Percentiles rank a stretch among this genome's conserved stretches.
Evolutionary conservation across 192 early-diverging fungal species (phyloP).

Genomic region (Lunasporangiospora selenospora): DNA sequence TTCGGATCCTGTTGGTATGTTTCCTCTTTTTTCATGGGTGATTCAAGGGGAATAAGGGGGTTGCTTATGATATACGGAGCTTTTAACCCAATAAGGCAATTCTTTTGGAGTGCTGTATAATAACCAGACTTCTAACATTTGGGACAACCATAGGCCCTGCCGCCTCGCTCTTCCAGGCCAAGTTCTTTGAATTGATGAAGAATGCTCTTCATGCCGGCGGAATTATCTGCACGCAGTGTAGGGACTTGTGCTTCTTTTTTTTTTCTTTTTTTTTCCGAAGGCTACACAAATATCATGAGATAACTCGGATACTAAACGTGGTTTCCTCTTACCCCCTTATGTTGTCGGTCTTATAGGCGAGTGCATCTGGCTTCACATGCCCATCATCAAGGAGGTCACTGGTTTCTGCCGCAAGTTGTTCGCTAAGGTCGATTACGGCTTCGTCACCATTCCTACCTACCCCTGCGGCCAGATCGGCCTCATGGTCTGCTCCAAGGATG

Average conservation of each 20-base stretch:
- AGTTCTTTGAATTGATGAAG: constrained; percentile 95
- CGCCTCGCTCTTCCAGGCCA: constrained; percentile 90
- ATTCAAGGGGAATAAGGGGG: not conserved
- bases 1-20: constrained; percentile 89
- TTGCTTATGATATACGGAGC: constrained; percentile 3
- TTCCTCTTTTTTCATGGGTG: too few species aligned
- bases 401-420: constrained; percentile 81
- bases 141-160: constrained; percentile 75
- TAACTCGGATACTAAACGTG: too few species aligned
- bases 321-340: too few species aligned
- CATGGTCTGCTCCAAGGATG: constrained; percentile 90
- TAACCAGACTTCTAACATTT: not conserved
- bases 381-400: constrained; percentile 91
- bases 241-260: constrained; percentile 2
- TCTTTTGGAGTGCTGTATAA: not conserved
- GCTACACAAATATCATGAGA: too few species aligned
- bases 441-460: constrained; percentile 96
- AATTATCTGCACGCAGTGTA: constrained; percentile 96
- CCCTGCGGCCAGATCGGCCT: constrained; percentile 98
- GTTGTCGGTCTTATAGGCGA: constrained; percentile 66
- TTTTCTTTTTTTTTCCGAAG: not conserved
- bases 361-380: constrained; percentile 98
- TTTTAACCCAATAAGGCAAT: not conserved
- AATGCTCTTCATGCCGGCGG: constrained; percentile 88
- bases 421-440: constrained; percentile 94